phyloP scores from a whole-genome alignment of 202 grass and related monocot species.

The Setaria italica region DNA sequence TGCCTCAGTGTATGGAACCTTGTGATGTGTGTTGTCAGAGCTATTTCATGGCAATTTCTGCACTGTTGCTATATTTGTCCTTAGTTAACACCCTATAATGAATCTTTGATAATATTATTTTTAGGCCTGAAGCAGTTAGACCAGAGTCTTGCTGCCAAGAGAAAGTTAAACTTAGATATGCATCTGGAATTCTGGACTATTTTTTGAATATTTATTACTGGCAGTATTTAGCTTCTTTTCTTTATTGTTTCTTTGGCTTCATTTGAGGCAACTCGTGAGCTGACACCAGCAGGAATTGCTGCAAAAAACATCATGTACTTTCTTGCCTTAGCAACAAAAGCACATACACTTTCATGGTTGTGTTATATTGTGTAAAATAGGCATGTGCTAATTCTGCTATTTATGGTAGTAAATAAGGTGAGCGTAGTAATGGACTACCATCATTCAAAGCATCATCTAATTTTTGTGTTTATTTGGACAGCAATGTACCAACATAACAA shows the following conservation, averaged over 20 bases:
- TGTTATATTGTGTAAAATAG: background rate
- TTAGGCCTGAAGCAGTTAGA: background rate
- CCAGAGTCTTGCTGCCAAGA: background rate
- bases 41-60: slow-evolving; percentile 28
- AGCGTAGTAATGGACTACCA: background rate
- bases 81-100: slow-evolving; percentile 10
- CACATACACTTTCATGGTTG: background rate
- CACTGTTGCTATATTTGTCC: background rate
- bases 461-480: background rate
- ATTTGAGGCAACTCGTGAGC: background rate
- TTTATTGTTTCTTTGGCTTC: slow-evolving; percentile 5
- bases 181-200: slow-evolving; percentile 8
- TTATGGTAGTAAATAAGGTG: background rate
- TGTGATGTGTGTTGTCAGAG: background rate
- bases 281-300: background rate
- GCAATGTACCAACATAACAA: background rate
- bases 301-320: background rate
- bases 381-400: background rate
- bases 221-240: background rate
- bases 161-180: slow-evolving; percentile 9
- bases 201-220: background rate
- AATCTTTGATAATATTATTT: slow-evolving; percentile 2
- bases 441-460: background rate
- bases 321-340: background rate
- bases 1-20: background rate